Conservation (phyloP, 1,139 yeast species). For the Sugiyamaella castrensis region DNA sequence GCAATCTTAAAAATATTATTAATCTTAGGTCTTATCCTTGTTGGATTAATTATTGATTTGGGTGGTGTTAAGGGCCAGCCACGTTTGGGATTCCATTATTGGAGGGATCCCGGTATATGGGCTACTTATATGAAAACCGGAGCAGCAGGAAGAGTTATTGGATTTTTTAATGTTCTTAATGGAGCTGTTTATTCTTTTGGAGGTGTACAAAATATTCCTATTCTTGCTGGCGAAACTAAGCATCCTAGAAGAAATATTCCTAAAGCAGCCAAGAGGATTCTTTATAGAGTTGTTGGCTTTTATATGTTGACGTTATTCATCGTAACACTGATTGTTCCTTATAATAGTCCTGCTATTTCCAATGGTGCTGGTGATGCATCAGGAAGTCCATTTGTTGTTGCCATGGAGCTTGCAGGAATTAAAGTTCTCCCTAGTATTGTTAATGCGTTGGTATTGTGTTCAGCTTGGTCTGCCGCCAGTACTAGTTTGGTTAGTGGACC, state of each 20-base stretch:
- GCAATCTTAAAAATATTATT: constrained; percentile 59
- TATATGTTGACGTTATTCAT: constrained; percentile 58
- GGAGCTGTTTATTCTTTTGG: constrained; percentile 86
- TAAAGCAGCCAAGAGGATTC: constrained; percentile 65
- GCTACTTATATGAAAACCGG: constrained; percentile 57
- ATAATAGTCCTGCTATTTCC: constrained; percentile 45
- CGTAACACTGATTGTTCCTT: constrained; percentile 64
- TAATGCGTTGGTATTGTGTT: constrained; percentile 68
- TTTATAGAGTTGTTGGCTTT: constrained; percentile 66
- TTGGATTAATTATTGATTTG: constrained; percentile 56
- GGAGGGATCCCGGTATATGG: constrained; percentile 64
- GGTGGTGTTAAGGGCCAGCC: constrained; percentile 59
- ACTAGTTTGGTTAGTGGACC: constrained; percentile 77
- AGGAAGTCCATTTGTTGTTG: constrained; percentile 74
- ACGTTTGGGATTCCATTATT: constrained; percentile 57
- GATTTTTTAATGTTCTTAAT: constrained; percentile 75
- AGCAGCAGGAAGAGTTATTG: constrained; percentile 34
- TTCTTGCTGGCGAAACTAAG: constrained; percentile 80
- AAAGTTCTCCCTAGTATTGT: constrained; percentile 63
- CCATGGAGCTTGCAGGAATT: constrained; percentile 56
- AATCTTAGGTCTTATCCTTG: constrained; percentile 59
- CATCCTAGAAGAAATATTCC: constrained; percentile 71
- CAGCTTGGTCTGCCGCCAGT: constrained; percentile 73
- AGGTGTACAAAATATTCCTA: constrained; percentile 76
- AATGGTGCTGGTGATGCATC: constrained; percentile 48